A percentile compares a stretch with the other conserved stretches of the same genome.
These are phyloP conservation scores for Xanthoceras sorbifolium DNA, from an alignment of 345 rosid genomes.

Conservation along the genomic window DNA sequence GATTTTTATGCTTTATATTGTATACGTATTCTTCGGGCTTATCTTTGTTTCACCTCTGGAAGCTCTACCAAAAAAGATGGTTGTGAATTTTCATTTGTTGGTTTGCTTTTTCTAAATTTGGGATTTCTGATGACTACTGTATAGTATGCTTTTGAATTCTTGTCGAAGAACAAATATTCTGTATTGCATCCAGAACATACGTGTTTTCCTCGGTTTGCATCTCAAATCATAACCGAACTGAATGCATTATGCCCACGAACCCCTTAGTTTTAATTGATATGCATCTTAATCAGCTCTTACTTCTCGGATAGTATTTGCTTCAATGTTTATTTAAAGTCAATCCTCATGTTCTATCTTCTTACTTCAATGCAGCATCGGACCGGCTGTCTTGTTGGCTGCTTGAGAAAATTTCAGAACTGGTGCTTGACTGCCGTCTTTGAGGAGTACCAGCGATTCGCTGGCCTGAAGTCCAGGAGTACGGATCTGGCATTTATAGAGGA, in stretches of 20 bases:
- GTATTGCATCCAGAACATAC: neutral
- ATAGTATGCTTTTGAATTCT: too few species aligned
- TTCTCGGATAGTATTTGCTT: neutral
- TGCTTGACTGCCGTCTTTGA: conserved; percentile 69
- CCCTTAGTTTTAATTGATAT: neutral
- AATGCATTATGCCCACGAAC: neutral
- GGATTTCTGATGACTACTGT: neutral
- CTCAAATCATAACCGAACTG: neutral
- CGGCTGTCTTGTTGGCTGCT: conserved; percentile 83
- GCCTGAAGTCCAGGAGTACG: conserved; percentile 52
- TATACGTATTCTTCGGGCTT: neutral
- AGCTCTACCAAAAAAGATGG: neutral
- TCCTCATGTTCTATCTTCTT: conserved; percentile 9
- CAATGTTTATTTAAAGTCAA: neutral
- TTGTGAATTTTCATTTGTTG: neutral
- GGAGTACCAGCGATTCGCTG: conserved; percentile 71
- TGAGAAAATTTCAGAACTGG: conserved; percentile 84
- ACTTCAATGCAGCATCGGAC: conserved; percentile 71
- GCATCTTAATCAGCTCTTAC: neutral
- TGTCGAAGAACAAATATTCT: neutral
- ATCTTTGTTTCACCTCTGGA: neutral
- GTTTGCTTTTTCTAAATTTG: neutral
- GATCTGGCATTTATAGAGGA: conserved; percentile 68
- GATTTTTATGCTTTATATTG: neutral
- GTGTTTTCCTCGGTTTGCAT: neutral